phyloP scores from a whole-genome alignment of 2,329 filamentous ascomycete genomes.

The Sporothrix mexicana region DNA sequence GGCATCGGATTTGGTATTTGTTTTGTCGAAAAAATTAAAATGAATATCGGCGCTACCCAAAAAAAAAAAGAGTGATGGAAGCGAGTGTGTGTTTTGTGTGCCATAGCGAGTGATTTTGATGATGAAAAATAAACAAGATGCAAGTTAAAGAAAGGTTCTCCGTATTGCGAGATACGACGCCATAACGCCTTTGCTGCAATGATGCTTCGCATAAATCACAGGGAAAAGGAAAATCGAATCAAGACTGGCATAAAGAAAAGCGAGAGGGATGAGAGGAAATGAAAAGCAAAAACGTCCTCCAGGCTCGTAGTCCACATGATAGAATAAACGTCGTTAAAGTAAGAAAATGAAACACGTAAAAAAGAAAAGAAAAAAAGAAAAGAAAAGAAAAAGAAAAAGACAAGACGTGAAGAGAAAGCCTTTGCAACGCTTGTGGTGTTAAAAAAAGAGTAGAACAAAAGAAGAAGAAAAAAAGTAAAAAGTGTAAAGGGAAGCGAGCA shows the following conservation, averaged over 20 bases:
- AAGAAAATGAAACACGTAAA: slow-evolving; percentile 5
- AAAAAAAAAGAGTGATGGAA: too few relatives aligned
- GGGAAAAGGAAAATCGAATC: not conserved
- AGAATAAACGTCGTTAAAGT: slow-evolving; percentile 19
- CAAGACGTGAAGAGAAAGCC: not conserved
- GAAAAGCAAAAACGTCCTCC: not conserved
- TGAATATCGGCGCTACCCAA: too few relatives aligned
- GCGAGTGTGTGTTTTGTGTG: too few relatives aligned
- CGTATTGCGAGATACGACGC: slow-evolving; percentile 4
- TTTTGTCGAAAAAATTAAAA: too few relatives aligned
- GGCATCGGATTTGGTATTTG: too few relatives aligned
- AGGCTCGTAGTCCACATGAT: not conserved
- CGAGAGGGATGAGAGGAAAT: not conserved
- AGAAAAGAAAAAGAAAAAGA: not conserved
- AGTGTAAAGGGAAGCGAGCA: not conserved
- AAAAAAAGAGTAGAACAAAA: too few relatives aligned
- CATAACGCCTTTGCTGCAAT: slow-evolving; percentile 25
- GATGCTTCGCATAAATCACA: not conserved
- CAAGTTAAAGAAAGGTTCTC: not conserved
- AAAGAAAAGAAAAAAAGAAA: not conserved
- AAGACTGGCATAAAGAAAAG: not conserved
- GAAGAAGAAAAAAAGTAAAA: too few relatives aligned
- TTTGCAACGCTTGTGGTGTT: slow-evolving; percentile 2
- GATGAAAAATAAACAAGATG: not conserved
- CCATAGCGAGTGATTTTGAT: not conserved